Conservation (phyloP, 2,329 filamentous ascomycete species). For the Cadophora gregata region DNA sequence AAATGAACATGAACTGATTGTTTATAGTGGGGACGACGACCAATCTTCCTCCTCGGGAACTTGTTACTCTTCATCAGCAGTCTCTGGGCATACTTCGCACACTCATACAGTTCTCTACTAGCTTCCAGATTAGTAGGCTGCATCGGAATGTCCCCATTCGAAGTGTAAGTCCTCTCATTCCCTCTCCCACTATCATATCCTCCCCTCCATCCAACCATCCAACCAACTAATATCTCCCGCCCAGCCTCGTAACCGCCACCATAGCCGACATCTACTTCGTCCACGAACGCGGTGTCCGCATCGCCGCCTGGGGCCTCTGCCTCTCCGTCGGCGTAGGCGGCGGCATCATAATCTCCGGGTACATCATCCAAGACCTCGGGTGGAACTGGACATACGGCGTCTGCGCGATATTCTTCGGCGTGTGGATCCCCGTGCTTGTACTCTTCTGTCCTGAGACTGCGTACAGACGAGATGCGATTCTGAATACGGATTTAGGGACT, state of each 20-base stretch:
- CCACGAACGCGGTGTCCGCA: constrained; percentile 51
- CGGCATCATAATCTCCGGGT: constrained; percentile 49
- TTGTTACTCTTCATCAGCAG: constrained; percentile 30
- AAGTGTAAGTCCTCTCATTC: constrained; percentile 37
- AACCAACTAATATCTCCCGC: background rate
- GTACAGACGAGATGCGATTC: constrained; percentile 47
- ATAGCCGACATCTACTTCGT: constrained; percentile 53
- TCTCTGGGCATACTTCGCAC: constrained; percentile 28
- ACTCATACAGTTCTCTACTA: constrained; percentile 32
- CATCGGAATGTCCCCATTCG: constrained; percentile 37
- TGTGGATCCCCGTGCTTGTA: constrained; percentile 46
- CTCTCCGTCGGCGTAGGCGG: constrained; percentile 49
- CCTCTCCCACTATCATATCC: background rate
- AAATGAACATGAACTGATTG: background rate
- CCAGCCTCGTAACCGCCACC: constrained; percentile 30
- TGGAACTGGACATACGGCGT: constrained; percentile 48
- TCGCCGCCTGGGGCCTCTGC: constrained; percentile 49
- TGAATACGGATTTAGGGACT: constrained; percentile 29
- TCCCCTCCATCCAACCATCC: background rate
- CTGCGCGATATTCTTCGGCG: constrained; percentile 27
- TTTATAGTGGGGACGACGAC: constrained; percentile 26
- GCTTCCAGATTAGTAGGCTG: constrained; percentile 37
- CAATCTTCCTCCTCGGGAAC: constrained; percentile 31
- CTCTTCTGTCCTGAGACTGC: constrained; percentile 58
- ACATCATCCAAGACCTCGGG: constrained; percentile 47